Base-by-base conservation (phyloP, 2,329 filamentous ascomycete genomes). In the Fusarium sp. region DNA sequence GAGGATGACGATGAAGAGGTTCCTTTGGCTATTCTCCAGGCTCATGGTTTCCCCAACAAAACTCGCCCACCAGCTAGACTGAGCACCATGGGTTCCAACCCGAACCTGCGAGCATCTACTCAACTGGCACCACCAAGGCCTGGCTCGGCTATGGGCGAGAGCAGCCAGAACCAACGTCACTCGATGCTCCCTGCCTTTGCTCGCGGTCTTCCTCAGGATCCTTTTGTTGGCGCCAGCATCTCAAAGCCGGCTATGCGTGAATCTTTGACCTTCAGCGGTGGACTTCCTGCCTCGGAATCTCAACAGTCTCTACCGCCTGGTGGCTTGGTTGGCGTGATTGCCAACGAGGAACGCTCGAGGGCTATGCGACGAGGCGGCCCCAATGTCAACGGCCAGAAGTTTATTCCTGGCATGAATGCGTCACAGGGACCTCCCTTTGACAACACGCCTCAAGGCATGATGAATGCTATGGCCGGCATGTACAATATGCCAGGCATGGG, bases 1-100 rank as follows among this genome's bases (percentile, higher is more conserved):
- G 92, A 94, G 57, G 94, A 97, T 70, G 94, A 97, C 48, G 94
- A 97, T 70, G 94, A 97, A 58, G 94, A 97, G 72, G 87, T 97
- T 14, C 94, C 94, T 0, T 82, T 97, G 39, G 94, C 90, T 14
- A 96, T 97, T 69, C 82, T 97, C 20, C 91, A 93, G 54, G 94
- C 94, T 3, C 93, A 97, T 76, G 94, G 94, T 4, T 97, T 97
- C 73, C 94, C 94, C 1, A 89, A 85, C 77, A 93, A 89, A 78
- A 90, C 88, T 71, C 87, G 92, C 19, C 91, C 93, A 15, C 93
- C 93, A 1, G 89, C 86, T 24, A 87, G 88, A 43, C 82, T 93
- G 24, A 85, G 81, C 66, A 86, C 82, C 56, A 87, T 88, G 74
- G 86, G 85, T 65, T 92, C 91, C 15, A 92, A 91, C 75, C 89